Evolutionary conservation across 2,329 filamentous ascomycete genomes (phyloP).

Genomic region (Aureobasidium sp.): DNA sequence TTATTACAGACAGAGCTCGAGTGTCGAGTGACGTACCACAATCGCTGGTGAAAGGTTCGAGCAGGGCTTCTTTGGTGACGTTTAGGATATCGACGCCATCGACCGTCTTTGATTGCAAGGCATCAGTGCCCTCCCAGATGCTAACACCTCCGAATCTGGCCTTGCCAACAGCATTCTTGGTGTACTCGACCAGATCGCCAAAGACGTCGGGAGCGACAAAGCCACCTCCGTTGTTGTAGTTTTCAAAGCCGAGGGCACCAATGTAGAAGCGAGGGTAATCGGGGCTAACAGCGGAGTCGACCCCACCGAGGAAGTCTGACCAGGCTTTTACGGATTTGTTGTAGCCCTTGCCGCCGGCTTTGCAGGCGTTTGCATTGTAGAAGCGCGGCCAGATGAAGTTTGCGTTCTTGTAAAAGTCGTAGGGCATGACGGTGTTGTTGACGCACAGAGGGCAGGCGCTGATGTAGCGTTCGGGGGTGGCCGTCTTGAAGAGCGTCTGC

Average conservation of each 20-base stretch:
- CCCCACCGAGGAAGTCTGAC: background rate
- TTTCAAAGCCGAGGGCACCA: constrained; percentile 3
- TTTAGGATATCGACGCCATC: background rate
- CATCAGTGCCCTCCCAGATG: constrained; percentile 10
- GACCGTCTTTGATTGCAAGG: background rate
- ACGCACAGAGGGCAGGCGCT: constrained; percentile 1
- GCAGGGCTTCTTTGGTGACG: constrained; percentile 3
- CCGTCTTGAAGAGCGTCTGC: background rate
- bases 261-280: constrained; percentile 8
- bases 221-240: background rate
- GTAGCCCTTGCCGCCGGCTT: background rate
- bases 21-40: constrained; percentile 6
- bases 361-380: constrained; percentile 11
- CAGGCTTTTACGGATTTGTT: background rate
- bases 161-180: background rate
- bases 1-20: background rate
- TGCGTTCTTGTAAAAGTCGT: constrained; percentile 5
- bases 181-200: background rate
- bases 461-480: background rate
- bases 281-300: background rate
- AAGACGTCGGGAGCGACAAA: background rate
- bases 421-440: constrained; percentile 8
- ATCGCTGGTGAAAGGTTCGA: constrained; percentile 6
- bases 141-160: constrained; percentile 1
- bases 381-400: constrained; percentile 13